Conservation (phyloP, 495 filamentous ascomycete genomes). For the Penicillium macrosclerotiorum region DNA sequence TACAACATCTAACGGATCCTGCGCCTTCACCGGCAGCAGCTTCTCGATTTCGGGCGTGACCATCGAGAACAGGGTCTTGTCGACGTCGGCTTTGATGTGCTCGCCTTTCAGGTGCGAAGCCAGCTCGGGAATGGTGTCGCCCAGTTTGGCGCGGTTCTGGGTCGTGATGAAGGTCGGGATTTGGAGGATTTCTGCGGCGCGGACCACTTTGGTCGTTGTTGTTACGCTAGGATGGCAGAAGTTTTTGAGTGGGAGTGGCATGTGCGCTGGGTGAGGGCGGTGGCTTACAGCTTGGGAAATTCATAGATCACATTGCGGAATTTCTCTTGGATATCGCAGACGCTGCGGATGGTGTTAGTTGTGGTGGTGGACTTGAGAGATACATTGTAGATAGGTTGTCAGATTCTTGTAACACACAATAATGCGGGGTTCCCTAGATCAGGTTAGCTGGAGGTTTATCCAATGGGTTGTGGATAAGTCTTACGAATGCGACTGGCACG, state of each 20-base stretch:
- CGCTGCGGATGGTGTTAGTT: constrained; percentile 47
- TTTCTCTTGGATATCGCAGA: constrained; percentile 95
- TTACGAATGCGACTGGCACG: constrained; percentile 39
- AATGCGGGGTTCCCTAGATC: constrained; percentile 62
- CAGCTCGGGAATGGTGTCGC: constrained; percentile 73
- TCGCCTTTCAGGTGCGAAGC: constrained; percentile 33
- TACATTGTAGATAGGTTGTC: background rate
- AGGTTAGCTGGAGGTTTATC: constrained; percentile 16
- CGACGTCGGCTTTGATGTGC: constrained; percentile 54
- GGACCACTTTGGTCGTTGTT: constrained; percentile 43
- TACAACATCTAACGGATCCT: constrained; percentile 29
- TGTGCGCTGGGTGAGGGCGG: background rate
- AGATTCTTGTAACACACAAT: constrained; percentile 51
- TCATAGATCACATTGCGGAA: constrained; percentile 81
- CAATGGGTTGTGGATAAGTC: background rate
- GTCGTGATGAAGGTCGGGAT: constrained; percentile 85
- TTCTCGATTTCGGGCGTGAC: constrained; percentile 47
- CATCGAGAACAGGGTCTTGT: constrained; percentile 95
- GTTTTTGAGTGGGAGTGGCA: constrained; percentile 2
- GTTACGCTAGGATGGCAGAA: constrained; percentile 21
- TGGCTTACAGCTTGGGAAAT: constrained; percentile 70
- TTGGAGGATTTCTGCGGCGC: constrained; percentile 55
- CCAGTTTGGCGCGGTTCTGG: constrained; percentile 72
- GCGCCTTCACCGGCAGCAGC: constrained; percentile 23
- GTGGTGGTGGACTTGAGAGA: background rate